Base-by-base conservation (phyloP, 2,329 filamentous ascomycete species). In the Microsporum ferrugineum region DNA sequence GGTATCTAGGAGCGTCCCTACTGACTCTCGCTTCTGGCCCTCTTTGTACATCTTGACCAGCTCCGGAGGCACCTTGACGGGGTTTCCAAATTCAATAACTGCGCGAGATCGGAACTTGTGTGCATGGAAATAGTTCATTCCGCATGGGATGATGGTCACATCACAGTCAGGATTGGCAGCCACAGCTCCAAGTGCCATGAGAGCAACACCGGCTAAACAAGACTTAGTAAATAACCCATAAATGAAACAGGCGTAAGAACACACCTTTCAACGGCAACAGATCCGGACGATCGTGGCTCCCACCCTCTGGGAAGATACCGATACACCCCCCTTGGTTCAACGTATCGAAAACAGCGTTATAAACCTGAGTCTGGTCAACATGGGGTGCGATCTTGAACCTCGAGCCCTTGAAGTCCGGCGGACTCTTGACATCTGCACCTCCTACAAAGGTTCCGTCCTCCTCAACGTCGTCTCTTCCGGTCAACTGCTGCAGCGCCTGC, bases 81-180 rank as follows among this genome's bases (percentile, higher is more conserved):
- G 91, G 31, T 84, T 86, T 6, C 94, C 94, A 68, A 97, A 99
- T 71, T 99, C 94, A 63, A 97, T 86, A 3, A 99, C 92, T 39
- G 92, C 94, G 71, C 94, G 84, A 65, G 92, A 97, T 53, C 92
- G 88, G 76, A 99, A 99, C 74, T 97, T 99, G 80, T 99, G 92
- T 0, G 92, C 89, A 75, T 97, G 92, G 77, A 99, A 99, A 76
- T 99, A 99, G 75, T 99, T 99, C 92, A 99, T 96, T 68, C 92
- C 92, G 58, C 94, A 91, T 2, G 94, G 94, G 29, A 99, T 89
- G 68, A 99, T 96, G 75, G 91, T 95, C 64, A 99, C 79, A 34
- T 89, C 90, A 70, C 89, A 96, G 65, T 92, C 82, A 2, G 91
- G 91, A 64, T 91, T 85, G 61, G 90, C 86, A 3, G 89, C 90